phyloP scores from a whole-genome alignment of 768 basidiomycete species.

The Tephrocybe sp. region DNA sequence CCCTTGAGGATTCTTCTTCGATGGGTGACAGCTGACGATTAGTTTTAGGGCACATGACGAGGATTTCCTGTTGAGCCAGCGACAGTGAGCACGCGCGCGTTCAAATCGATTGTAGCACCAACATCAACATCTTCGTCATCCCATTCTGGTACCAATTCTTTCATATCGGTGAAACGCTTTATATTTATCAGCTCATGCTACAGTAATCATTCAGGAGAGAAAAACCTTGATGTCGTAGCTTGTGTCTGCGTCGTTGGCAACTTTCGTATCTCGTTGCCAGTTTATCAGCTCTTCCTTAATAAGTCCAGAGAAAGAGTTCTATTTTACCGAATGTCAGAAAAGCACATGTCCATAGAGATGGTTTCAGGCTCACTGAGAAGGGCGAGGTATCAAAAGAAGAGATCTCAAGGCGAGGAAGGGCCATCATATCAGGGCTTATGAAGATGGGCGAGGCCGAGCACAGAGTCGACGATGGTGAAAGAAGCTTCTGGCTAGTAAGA shows the following conservation, averaged over 20 bases:
- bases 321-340: background rate
- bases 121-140: constrained; percentile 52
- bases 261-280: background rate
- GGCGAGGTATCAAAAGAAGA: constrained; percentile 13
- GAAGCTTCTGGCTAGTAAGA: constrained; percentile 2
- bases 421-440: background rate
- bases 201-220: too few relatives aligned
- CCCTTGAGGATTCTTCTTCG: constrained; percentile 26
- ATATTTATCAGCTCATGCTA: too few relatives aligned
- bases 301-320: constrained; percentile 16
- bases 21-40: constrained; percentile 31
- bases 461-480: constrained; percentile 16
- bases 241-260: constrained; percentile 19
- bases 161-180: constrained; percentile 42
- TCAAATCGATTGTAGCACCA: constrained; percentile 7
- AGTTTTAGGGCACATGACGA: constrained; percentile 44
- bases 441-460: constrained; percentile 11
- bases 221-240: constrained; percentile 45
- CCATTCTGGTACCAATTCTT: constrained; percentile 45
- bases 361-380: constrained; percentile 12
- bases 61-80: constrained; percentile 41
- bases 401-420: constrained; percentile 16
- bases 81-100: background rate
- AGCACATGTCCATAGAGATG: background rate
- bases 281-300: constrained; percentile 11